Conservation (phyloP, 2,329 filamentous ascomycete species). For the Clonostachys sp. region DNA sequence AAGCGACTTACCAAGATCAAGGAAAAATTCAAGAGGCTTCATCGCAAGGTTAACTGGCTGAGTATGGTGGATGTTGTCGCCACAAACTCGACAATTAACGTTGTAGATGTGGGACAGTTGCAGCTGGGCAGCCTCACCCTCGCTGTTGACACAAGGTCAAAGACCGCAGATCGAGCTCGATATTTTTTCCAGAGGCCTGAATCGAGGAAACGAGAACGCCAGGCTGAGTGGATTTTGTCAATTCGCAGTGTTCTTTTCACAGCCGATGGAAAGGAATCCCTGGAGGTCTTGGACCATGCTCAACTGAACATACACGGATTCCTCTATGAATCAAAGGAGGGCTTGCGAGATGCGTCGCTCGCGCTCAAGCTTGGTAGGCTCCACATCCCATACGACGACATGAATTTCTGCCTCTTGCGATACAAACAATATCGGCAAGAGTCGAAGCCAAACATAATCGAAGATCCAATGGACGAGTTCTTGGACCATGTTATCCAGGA, state of each 20-base stretch:
- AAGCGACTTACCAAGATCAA: constrained; percentile 72
- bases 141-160: constrained; percentile 84
- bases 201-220: constrained; percentile 52
- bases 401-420: constrained; percentile 57
- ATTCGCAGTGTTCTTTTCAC: constrained; percentile 85
- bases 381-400: constrained; percentile 85
- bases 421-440: constrained; percentile 41
- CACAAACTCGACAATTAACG: constrained; percentile 69
- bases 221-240: constrained; percentile 92
- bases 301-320: constrained; percentile 89
- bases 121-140: constrained; percentile 82
- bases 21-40: constrained; percentile 80
- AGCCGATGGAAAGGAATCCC: constrained; percentile 75
- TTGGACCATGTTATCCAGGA: constrained; percentile 69
- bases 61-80: constrained; percentile 85
- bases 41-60: constrained; percentile 84
- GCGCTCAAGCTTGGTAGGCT: constrained; percentile 87
- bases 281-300: constrained; percentile 83
- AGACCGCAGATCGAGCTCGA: constrained; percentile 85
- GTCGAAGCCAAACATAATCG: neutral
- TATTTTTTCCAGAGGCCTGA: constrained; percentile 76
- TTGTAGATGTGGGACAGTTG: constrained; percentile 78
- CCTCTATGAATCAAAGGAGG: constrained; percentile 78
- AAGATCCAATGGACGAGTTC: constrained; percentile 24
- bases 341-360: constrained; percentile 84